Conservation (phyloP, 2,329 filamentous ascomycete genomes). For the Penicillium concentricum region DNA sequence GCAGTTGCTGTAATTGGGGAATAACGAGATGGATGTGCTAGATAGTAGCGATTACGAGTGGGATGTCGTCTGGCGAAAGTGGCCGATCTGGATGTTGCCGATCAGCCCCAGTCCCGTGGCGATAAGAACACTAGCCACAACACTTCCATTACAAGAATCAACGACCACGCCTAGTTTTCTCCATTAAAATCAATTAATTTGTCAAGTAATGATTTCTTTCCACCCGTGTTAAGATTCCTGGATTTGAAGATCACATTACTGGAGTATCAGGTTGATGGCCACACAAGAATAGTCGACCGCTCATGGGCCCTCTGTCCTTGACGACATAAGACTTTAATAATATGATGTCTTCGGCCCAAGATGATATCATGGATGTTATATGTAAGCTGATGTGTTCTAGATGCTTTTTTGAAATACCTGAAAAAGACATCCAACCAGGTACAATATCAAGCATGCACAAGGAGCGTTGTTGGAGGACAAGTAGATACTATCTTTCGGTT, state of each 20-base stretch:
- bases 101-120: slow-evolving; percentile 14
- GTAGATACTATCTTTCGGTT: neutral
- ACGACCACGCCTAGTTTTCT: neutral
- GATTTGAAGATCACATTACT: neutral
- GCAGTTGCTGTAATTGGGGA: no score
- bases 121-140: slow-evolving; percentile 17
- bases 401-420: no score
- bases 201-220: neutral
- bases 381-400: no score
- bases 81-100: neutral
- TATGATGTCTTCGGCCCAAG: no score
- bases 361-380: no score
- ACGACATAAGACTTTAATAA: no score
- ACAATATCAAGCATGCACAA: neutral
- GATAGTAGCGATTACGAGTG: neutral
- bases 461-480: neutral
- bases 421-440: no score
- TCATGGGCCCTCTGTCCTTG: no score
- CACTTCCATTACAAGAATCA: neutral
- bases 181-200: neutral
- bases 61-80: neutral
- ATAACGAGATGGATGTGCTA: neutral
- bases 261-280: neutral
- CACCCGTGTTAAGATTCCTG: neutral
- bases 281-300: neutral